Percentiles rank a stretch among this genome's conserved stretches.
Evolutionary conservation across 2,329 filamentous ascomycete genomes (phyloP).

Genomic region (Colletotrichum incanum): DNA sequence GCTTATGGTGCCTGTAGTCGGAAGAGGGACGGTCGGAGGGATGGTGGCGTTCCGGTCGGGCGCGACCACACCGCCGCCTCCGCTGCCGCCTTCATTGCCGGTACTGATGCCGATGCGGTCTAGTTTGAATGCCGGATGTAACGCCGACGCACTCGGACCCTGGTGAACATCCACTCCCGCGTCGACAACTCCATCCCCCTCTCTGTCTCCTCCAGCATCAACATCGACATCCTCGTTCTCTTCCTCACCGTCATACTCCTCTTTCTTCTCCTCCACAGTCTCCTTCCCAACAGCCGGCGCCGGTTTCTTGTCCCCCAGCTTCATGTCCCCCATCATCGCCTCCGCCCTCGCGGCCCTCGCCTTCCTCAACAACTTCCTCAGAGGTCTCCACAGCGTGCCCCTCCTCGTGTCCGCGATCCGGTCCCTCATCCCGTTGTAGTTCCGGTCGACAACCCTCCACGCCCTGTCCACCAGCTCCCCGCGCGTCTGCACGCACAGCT

Average conservation of each 20-base stretch:
- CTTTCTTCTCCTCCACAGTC: neutral
- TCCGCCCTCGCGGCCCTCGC: constrained; percentile 59
- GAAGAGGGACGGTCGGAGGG: neutral
- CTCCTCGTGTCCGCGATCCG: constrained; percentile 65
- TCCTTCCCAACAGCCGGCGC: neutral
- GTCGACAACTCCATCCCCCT: neutral
- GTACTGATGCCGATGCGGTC: constrained; percentile 1
- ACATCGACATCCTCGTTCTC: neutral
- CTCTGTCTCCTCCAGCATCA: constrained; percentile 5
- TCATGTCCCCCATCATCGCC: constrained; percentile 49
- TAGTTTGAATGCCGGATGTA: constrained; percentile 8
- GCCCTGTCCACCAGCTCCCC: constrained; percentile 64
- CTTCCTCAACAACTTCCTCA: constrained; percentile 67
- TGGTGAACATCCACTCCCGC: neutral
- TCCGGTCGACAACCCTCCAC: constrained; percentile 64
- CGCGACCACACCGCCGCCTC: neutral
- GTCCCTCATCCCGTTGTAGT: constrained; percentile 60
- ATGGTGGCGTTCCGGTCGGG: neutral
- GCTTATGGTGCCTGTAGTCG: neutral
- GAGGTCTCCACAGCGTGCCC: constrained; percentile 69
- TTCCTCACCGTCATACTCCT: neutral
- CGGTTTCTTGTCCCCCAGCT: constrained; percentile 28
- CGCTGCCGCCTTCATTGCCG: neutral
- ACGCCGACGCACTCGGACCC: neutral
- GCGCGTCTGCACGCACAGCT: constrained; percentile 64